These are phyloP conservation scores for Oryza punctata DNA, from an alignment of 176 grass and related monocot species.

Conservation along the genomic window DNA sequence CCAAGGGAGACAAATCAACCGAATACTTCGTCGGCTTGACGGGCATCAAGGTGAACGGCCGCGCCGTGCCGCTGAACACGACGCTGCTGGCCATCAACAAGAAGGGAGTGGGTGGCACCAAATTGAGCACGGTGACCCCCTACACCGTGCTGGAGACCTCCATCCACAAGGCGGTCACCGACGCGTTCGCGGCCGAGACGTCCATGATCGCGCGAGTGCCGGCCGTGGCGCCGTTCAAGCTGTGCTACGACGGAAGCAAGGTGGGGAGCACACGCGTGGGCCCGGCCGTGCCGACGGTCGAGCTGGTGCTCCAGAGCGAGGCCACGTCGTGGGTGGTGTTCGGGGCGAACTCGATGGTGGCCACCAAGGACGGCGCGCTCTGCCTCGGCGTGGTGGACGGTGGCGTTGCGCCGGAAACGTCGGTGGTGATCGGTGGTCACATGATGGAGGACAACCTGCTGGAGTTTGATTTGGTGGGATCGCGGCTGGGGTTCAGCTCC, in stretches of 20 bases:
- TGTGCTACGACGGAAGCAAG: constrained; percentile 39
- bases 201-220: background rate
- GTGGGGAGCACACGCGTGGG: constrained; percentile 38
- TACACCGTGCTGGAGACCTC: constrained; percentile 52
- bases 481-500: constrained; percentile 53
- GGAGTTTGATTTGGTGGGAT: background rate
- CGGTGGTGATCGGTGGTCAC: constrained; percentile 46
- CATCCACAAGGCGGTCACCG: constrained; percentile 42
- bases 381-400: constrained; percentile 56
- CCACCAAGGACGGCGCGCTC: background rate
- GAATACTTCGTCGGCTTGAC: constrained; percentile 58
- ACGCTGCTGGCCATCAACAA: constrained; percentile 39
- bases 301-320: constrained; percentile 45
- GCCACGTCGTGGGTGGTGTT: constrained; percentile 38
- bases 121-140: constrained; percentile 46
- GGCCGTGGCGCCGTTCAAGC: constrained; percentile 39
- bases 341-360: constrained; percentile 56
- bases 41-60: constrained; percentile 43
- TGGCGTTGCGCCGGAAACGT: constrained; percentile 18
- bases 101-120: constrained; percentile 50
- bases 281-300: constrained; percentile 46
- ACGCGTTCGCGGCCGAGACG: constrained; percentile 28
- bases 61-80: constrained; percentile 35
- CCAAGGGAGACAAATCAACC: constrained; percentile 40
- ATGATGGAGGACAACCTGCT: constrained; percentile 17